Conservation (phyloP, 306 rosid species). For the Ammopiptanthus mongolicus region DNA sequence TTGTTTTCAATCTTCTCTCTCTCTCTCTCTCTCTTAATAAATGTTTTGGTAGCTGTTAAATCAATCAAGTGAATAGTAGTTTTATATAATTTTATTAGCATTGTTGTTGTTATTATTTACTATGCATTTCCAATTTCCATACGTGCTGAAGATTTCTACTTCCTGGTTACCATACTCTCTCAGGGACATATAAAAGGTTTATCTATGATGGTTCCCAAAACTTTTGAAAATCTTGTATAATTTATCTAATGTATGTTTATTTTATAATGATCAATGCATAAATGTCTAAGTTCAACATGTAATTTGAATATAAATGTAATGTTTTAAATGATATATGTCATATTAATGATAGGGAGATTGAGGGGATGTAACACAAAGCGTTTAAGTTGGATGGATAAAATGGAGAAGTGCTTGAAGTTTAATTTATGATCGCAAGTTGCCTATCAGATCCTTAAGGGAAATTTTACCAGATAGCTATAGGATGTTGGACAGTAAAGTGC, state of each 20-base stretch:
- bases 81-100: not conserved
- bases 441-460: not conserved
- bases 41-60: not conserved
- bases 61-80: not conserved
- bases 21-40: not conserved
- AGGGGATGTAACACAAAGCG: not conserved
- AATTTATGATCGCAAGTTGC: not conserved
- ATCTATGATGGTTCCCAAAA: not conserved
- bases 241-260: not conserved
- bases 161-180: not conserved
- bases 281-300: not conserved
- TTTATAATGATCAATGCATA: not conserved
- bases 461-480: not conserved
- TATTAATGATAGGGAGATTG: not conserved
- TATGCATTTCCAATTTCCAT: too few species aligned
- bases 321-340: not conserved
- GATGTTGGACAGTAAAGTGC: not conserved
- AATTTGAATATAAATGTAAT: not conserved
- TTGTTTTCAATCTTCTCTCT: not conserved
- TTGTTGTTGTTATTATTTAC: not conserved
- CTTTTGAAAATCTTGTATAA: not conserved
- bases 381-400: not conserved
- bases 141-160: not conserved
- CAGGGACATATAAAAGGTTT: not conserved
- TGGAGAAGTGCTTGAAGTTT: not conserved